Evolutionary conservation across 257 asterid species (phyloP).

Genomic region (Solanum tarijense): DNA sequence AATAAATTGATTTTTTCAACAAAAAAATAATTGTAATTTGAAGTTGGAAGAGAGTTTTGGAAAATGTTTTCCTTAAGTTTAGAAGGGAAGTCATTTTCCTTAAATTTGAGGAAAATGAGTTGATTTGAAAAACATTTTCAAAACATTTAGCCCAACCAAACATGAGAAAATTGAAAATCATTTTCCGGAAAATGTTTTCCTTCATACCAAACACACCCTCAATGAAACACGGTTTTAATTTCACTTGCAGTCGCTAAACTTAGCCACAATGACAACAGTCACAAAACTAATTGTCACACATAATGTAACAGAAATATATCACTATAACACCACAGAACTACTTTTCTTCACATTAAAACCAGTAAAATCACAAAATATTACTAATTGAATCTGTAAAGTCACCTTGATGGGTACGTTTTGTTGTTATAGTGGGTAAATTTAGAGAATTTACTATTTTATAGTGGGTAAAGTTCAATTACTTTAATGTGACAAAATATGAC

Average conservation of each 20-base stretch:
- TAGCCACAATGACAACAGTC: background rate
- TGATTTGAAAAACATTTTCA: too few species aligned
- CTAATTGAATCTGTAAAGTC: background rate
- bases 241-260: background rate
- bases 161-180: too few species aligned
- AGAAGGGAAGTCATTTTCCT: too few species aligned
- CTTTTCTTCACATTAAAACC: background rate
- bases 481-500: background rate
- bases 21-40: too few species aligned
- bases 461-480: background rate
- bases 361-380: background rate
- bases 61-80: too few species aligned
- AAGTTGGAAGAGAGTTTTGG: too few species aligned
- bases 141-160: too few species aligned
- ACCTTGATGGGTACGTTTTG: background rate
- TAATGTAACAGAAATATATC: background rate
- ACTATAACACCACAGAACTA: background rate
- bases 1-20: too few species aligned
- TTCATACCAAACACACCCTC: too few species aligned
- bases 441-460: background rate
- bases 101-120: too few species aligned
- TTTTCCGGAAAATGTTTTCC: too few species aligned
- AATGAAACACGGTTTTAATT: background rate
- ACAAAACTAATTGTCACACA: background rate
- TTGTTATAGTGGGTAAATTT: background rate